These are phyloP conservation scores for Boletus eberwhitei DNA, from an alignment of 768 basidiomycete genomes.

Conservation along the genomic window DNA sequence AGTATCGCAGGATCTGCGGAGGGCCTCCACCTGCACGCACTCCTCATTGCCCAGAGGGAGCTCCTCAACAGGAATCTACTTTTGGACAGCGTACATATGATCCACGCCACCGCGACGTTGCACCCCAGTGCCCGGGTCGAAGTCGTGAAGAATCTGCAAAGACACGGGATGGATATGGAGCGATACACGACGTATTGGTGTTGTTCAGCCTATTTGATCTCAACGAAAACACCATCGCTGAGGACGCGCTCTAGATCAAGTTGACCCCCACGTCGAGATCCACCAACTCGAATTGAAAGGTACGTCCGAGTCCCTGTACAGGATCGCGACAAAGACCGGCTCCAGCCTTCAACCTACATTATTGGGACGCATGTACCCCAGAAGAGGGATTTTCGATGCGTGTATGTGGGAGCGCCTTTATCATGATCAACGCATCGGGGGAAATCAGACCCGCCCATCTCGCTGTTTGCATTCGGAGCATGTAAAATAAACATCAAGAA, in stretches of 20 bases:
- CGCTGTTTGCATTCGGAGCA: neutral
- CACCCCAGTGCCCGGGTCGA: neutral
- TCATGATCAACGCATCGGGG: neutral
- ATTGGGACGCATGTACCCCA: neutral
- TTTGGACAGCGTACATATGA: too few species aligned
- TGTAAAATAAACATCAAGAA: neutral
- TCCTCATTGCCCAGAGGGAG: too few species aligned
- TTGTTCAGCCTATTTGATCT: neutral
- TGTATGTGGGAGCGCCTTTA: too few species aligned
- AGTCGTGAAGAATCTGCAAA: too few species aligned
- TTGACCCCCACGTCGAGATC: neutral
- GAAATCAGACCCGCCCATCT: neutral
- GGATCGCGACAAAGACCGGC: neutral
- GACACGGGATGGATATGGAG: neutral
- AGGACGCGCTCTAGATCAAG: neutral
- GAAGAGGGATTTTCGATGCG: neutral
- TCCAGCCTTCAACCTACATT: neutral
- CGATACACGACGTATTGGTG: neutral
- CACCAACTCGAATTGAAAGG: neutral
- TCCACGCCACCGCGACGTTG: neutral
- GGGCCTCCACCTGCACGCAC: too few species aligned
- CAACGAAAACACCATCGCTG: neutral
- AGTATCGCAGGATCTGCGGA: too few species aligned
- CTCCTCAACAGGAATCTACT: too few species aligned
- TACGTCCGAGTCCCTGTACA: neutral